Percentiles rank a stretch among this genome's conserved stretches.
Evolutionary conservation across 116 monocot genomes (phyloP).

Genomic region (Trichopus zeylanicus): DNA sequence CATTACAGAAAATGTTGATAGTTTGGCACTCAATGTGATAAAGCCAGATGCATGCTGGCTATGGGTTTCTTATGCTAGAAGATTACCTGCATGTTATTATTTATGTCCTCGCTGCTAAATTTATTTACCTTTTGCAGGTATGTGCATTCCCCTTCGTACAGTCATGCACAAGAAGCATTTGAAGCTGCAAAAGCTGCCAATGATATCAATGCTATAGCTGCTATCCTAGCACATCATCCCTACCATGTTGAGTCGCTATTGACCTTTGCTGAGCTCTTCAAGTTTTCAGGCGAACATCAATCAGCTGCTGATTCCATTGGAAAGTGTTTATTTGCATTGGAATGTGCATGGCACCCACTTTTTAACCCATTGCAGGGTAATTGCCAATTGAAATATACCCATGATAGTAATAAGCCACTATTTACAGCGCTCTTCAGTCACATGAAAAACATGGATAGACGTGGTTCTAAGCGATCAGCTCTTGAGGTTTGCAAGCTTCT

Average conservation of each 20-base stretch:
- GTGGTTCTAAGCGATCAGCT: slow-evolving; percentile 94
- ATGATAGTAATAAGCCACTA: slow-evolving; percentile 79
- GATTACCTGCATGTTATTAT: too few relatives aligned
- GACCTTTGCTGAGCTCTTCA: slow-evolving; percentile 88
- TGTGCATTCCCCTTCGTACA: slow-evolving; percentile 50
- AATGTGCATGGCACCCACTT: slow-evolving; percentile 90
- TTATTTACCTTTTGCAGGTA: slow-evolving; percentile 45
- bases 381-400: slow-evolving; percentile 62
- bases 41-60: too few relatives aligned
- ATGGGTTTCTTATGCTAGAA: too few relatives aligned
- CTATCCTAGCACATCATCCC: slow-evolving; percentile 56
- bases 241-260: slow-evolving; percentile 86
- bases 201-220: slow-evolving; percentile 82
- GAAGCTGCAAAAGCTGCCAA: slow-evolving; percentile 78
- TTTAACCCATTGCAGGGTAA: slow-evolving; percentile 60
- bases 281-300: slow-evolving; percentile 94
- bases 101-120: slow-evolving; percentile 5
- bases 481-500: slow-evolving; percentile 96
- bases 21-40: too few relatives aligned
- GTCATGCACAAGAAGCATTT: slow-evolving; percentile 70
- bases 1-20: too few relatives aligned
- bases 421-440: slow-evolving; percentile 88
- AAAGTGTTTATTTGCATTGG: slow-evolving; percentile 84
- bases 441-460: slow-evolving; percentile 86
- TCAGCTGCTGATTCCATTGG: slow-evolving; percentile 73